Percentiles rank a stretch among this genome's conserved stretches.
phyloP scores from a whole-genome alignment of 192 early-diverging fungal species.

The Coemansia sp. region DNA sequence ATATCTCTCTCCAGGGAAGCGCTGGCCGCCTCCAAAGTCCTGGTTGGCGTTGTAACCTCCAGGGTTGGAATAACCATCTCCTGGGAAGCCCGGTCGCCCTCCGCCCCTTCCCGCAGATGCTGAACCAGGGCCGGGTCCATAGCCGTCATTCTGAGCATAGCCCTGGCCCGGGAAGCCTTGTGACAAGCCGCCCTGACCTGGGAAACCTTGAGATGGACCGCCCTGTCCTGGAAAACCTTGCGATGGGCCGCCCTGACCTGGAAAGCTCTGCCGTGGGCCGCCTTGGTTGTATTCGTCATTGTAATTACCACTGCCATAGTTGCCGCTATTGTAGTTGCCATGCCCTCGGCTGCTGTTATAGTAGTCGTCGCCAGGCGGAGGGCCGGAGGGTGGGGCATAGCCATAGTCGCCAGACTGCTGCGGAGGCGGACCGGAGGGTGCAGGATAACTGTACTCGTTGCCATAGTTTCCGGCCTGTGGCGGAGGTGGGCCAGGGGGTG shows the following conservation, averaged over 20 bases:
- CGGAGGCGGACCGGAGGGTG: conserved; percentile 25
- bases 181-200: conserved; percentile 3
- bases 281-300: conserved; percentile 15
- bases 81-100: conserved; percentile 14
- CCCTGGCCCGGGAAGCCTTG: conserved; percentile 28
- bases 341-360: conserved; percentile 14
- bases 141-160: conserved; percentile 30
- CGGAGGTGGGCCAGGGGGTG: conserved; percentile 26
- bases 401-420: background rate
- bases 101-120: conserved; percentile 7
- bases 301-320: background rate
- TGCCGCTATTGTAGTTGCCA: conserved; percentile 16
- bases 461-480: conserved; percentile 4
- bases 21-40: conserved; percentile 10
- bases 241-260: conserved; percentile 7
- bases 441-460: conserved; percentile 24
- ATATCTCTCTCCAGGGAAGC: conserved; percentile 30
- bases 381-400: conserved; percentile 11
- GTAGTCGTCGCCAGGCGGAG: conserved; percentile 12
- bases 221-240: background rate
- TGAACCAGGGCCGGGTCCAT: conserved; percentile 18
- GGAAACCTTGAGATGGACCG: conserved; percentile 7
- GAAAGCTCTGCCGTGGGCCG: conserved; percentile 13
- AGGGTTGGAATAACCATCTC: conserved; percentile 25
- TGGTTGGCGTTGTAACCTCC: conserved; percentile 13